Conservation (phyloP, 805 yeast species). For the Komagataella phaffii region DNA sequence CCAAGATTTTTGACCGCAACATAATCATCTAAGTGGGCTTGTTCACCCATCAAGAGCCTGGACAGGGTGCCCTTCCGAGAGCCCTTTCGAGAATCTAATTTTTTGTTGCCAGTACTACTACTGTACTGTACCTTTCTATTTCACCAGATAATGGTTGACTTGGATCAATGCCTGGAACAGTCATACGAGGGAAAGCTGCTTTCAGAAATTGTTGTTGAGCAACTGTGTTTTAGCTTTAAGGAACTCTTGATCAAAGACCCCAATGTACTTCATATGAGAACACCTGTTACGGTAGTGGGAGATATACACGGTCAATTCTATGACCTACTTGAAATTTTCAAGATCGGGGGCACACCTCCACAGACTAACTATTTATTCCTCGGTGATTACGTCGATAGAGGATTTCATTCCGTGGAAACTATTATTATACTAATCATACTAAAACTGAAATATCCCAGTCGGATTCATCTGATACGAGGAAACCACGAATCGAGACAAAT, state of each 20-base stretch:
- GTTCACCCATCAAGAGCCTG: neutral
- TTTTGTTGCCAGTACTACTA: neutral
- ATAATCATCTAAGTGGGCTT: no score
- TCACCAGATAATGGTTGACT: conserved; percentile 22
- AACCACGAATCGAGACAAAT: conserved; percentile 95
- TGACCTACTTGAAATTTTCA: conserved; percentile 83
- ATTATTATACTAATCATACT: conserved; percentile 71
- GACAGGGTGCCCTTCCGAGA: neutral
- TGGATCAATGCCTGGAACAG: conserved; percentile 61
- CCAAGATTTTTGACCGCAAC: no score
- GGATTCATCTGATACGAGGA: conserved; percentile 79
- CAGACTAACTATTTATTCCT: conserved; percentile 85
- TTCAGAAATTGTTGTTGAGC: conserved; percentile 57
- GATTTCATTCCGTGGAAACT: conserved; percentile 88
- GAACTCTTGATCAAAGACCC: conserved; percentile 70
- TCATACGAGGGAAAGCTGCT: conserved; percentile 50
- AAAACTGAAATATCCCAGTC: conserved; percentile 75
- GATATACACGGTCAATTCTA: conserved; percentile 97
- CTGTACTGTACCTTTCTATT: neutral
- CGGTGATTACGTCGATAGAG: conserved; percentile 96
- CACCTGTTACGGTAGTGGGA: conserved; percentile 94
- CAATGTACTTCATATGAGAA: conserved; percentile 69
- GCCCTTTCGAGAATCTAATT: neutral
- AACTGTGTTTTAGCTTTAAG: conserved; percentile 70
- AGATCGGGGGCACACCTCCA: conserved; percentile 89